A percentile compares a stretch with the other conserved stretches of the same genome.
phyloP scores from a whole-genome alignment of 257 asterid genomes.

The Capsicum pubescens region DNA sequence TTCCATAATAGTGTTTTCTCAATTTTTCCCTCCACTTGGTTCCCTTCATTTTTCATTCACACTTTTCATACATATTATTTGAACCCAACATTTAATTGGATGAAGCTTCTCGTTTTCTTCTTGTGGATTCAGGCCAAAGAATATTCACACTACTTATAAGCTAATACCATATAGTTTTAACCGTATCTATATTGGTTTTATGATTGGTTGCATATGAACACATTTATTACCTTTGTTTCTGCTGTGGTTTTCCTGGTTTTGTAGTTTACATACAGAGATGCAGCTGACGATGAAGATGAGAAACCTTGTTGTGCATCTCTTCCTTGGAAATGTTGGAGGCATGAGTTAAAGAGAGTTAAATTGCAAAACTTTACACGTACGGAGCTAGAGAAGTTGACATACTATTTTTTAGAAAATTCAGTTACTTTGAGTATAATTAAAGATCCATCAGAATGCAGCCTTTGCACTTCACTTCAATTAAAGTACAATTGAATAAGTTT shows the following conservation, averaged over 20 bases:
- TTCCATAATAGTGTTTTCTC: too few species aligned
- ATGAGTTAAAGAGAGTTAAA: background rate
- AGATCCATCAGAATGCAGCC: background rate
- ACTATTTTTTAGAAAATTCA: background rate
- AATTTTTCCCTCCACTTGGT: too few species aligned
- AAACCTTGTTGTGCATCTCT: conserved; percentile 19
- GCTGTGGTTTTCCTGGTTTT: background rate
- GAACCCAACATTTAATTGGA: too few species aligned
- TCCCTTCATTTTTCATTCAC: too few species aligned
- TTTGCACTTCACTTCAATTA: background rate
- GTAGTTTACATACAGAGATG: background rate
- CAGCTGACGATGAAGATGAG: background rate
- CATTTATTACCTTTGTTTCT: background rate
- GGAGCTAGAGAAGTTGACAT: background rate
- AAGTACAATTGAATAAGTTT: background rate
- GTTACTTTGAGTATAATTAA: background rate
- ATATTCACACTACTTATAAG: too few species aligned
- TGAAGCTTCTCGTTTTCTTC: too few species aligned
- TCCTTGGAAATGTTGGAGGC: conserved; percentile 6
- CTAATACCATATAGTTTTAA: too few species aligned
- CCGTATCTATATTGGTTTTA: background rate
- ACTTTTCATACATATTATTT: too few species aligned
- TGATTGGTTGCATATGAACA: background rate
- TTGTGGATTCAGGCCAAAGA: too few species aligned
- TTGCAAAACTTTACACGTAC: conserved; percentile 7